Percentiles rank a stretch among this genome's conserved stretches.
Evolutionary conservation across 2,329 filamentous ascomycete species (phyloP).

Genomic region (Thermomyces lanuginosus): DNA sequence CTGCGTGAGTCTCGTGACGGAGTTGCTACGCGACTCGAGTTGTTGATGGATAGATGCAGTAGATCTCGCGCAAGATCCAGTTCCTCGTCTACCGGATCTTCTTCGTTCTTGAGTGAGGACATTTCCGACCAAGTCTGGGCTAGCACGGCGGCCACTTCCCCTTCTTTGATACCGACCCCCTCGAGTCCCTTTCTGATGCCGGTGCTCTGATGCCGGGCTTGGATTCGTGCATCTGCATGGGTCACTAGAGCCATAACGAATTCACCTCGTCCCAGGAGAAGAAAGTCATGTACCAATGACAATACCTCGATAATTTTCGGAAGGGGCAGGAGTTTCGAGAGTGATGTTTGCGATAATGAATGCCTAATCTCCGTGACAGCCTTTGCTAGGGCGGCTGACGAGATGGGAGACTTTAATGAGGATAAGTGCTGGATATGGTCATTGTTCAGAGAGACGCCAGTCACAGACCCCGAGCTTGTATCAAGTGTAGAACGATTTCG

Average conservation of each 20-base stretch:
- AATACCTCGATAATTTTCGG: slow-evolving; percentile 61
- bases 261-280: slow-evolving; percentile 73
- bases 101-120: slow-evolving; percentile 59
- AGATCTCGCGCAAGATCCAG: slow-evolving; percentile 69
- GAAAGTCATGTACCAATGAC: slow-evolving; percentile 65
- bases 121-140: slow-evolving; percentile 64
- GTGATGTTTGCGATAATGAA: slow-evolving; percentile 65
- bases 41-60: slow-evolving; percentile 43
- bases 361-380: slow-evolving; percentile 61
- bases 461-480: slow-evolving; percentile 27
- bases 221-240: slow-evolving; percentile 66
- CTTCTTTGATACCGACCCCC: slow-evolving; percentile 62
- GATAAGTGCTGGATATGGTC: slow-evolving; percentile 44
- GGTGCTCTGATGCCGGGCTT: slow-evolving; percentile 38
- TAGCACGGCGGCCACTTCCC: slow-evolving; percentile 64
- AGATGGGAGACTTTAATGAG: slow-evolving; percentile 55
- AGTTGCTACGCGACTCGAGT: slow-evolving; percentile 14
- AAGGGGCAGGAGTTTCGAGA: slow-evolving; percentile 68
- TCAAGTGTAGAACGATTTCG: slow-evolving; percentile 19
- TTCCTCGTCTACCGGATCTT: slow-evolving; percentile 56
- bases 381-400: slow-evolving; percentile 50
- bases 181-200: slow-evolving; percentile 46
- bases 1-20: slow-evolving; percentile 9
- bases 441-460: slow-evolving; percentile 41
- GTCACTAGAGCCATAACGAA: slow-evolving; percentile 76